Evolutionary conservation across 495 filamentous ascomycete species (phyloP).

Genomic region (Amniculicola lignicola): DNA sequence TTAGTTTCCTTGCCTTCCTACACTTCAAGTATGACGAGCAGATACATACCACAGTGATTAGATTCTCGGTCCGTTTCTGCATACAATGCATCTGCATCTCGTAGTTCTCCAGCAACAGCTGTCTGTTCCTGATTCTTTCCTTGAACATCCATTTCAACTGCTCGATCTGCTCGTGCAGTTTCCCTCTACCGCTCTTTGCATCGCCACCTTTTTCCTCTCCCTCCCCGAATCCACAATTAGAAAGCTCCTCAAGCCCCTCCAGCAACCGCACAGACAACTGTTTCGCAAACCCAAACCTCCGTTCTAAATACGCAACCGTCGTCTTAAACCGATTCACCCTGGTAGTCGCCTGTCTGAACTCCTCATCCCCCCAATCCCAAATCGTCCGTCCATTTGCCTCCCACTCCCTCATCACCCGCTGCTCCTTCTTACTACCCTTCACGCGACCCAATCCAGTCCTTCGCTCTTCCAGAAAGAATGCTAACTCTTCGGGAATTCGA

Average conservation of each 20-base stretch:
- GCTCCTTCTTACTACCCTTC: no score
- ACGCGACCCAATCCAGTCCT: not conserved
- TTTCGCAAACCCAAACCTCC: conserved; percentile 4
- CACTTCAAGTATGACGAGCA: no score
- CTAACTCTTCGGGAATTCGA: conserved; percentile 6
- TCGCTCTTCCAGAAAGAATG: conserved; percentile 1
- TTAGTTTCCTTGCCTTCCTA: no score
- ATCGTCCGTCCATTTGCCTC: not conserved
- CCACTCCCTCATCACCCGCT: no score
- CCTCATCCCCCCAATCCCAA: conserved; percentile 4
- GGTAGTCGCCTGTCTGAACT: not conserved
- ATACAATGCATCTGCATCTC: conserved; percentile 3
- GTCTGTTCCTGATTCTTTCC: conserved; percentile 5
- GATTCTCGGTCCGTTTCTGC: conserved; percentile 7
- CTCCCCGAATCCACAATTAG: no score
- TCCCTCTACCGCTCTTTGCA: no score
- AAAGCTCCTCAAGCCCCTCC: not conserved
- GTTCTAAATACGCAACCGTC: conserved; percentile 1
- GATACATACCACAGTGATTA: conserved; percentile 4
- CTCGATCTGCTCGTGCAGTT: not conserved
- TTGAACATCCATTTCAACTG: not conserved
- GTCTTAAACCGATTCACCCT: conserved; percentile 3
- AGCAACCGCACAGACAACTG: not conserved
- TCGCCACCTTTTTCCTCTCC: not conserved
- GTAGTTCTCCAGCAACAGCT: not conserved